Evolutionary conservation across 1,284 basidiomycete genomes (phyloP), one percentile per base, ranked within the genome.

Genomic region (Anthracocystis panici-leucophaei): DNA sequence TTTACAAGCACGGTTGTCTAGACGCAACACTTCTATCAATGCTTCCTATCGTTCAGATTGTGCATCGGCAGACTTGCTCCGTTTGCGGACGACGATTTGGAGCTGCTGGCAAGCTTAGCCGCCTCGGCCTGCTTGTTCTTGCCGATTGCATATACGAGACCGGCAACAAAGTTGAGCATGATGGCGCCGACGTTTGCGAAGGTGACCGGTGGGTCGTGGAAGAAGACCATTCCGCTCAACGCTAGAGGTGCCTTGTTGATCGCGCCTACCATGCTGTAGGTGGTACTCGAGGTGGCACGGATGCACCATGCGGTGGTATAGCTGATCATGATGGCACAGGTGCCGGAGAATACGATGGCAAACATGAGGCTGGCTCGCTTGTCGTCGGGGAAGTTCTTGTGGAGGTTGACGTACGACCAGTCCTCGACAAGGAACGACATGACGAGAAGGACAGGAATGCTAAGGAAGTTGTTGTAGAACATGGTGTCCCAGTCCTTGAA

Each of bases 401-500:
- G 86, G 41, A 99, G 87, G 82, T 91, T 95, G 64, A 90, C 91
- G 7, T 88, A 86, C 53, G 92, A 90, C 97, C 97, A 99, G 84
- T 97, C 91, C 86, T 99, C 97, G 42, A 92, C 87, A 57, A 95
- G 78, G 73, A 99, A 83, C 16, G 95, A 97, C 84, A 92, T 93
- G 65, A 95, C 78, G 42, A 90, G 88, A 45, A 99, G 88, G 40
- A 98, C 90, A 45, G 97, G 95, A 79, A 99, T 94, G 38, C 94
- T 97, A 53, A 99, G 88, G 56, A 98, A 86, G 87, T 99, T 99
- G 88, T 97, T 98, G 88, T 98, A 99, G 87, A 95, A 97, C 96
- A 99, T 98, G 27, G 95, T 93, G 85, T 99, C 97, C 95, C 95
- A 97, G 85, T 99, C 96, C 70, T 95, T 96, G 88, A 99, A 99